Evolutionary conservation across 768 basidiomycete genomes (phyloP).

Genomic region (Rhodosporidiobolus odoratus): DNA sequence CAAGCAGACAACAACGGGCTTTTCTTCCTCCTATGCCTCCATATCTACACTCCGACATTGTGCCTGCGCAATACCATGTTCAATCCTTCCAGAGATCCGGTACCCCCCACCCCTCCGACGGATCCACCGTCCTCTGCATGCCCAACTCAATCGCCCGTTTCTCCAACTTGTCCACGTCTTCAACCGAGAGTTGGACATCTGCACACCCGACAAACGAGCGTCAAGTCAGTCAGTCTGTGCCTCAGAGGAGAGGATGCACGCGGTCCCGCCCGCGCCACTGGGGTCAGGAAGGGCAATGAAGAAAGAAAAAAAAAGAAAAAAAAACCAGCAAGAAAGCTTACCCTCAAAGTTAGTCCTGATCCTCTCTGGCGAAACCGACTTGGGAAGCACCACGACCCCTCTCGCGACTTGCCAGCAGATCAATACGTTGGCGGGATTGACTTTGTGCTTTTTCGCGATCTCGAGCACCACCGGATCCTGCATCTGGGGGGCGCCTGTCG

Average conservation of each 20-base stretch:
- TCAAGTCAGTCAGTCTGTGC: no score
- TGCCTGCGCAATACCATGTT: no score
- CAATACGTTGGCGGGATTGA: constrained; percentile 72
- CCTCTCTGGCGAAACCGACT: constrained; percentile 66
- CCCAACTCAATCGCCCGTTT: constrained; percentile 8
- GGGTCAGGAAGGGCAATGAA: not conserved
- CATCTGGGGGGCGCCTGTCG: constrained; percentile 59
- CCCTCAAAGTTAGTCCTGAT: constrained; percentile 58
- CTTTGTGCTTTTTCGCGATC: constrained; percentile 47
- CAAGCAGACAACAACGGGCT: no score
- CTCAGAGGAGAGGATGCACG: no score
- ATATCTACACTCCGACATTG: not conserved
- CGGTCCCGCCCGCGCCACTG: no score
- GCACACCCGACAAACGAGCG: not conserved
- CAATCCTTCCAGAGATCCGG: constrained; percentile 28
- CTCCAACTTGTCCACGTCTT: constrained; percentile 24
- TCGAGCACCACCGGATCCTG: constrained; percentile 55
- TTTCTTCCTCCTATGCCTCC: not conserved
- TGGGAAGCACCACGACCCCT: constrained; percentile 70
- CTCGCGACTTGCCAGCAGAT: constrained; percentile 71
- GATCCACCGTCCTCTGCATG: constrained; percentile 27
- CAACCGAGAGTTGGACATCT: constrained; percentile 23
- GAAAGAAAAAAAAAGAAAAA: not conserved
- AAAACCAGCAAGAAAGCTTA: not conserved
- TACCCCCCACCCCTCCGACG: constrained; percentile 29